Evolutionary conservation across 352 stramenopile species (phyloP).

Genomic region (Pythium chondricola): DNA sequence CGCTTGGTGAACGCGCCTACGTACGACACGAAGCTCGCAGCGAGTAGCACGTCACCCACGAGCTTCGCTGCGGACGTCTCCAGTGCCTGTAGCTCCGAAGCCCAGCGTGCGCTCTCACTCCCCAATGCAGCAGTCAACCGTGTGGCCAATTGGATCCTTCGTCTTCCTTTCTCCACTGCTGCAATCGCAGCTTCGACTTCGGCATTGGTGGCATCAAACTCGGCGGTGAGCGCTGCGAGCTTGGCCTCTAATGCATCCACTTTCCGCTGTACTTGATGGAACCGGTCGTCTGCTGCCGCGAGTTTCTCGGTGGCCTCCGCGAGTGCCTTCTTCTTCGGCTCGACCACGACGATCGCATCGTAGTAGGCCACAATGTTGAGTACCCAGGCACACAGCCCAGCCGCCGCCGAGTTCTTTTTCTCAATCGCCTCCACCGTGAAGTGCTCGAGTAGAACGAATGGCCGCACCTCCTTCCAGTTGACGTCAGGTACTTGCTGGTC

Average conservation of each 20-base stretch:
- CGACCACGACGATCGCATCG: constrained; percentile 91
- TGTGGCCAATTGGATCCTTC: constrained; percentile 89
- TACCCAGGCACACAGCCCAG: constrained; percentile 74
- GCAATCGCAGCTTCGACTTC: constrained; percentile 90
- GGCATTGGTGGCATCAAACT: constrained; percentile 84
- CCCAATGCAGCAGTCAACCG: constrained; percentile 88
- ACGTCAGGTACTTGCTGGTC: constrained; percentile 56
- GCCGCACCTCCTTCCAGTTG: constrained; percentile 82
- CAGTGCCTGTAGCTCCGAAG: constrained; percentile 74
- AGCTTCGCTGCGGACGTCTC: constrained; percentile 69
- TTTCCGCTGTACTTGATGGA: constrained; percentile 86
- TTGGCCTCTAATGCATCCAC: constrained; percentile 87
- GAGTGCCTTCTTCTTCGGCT: constrained; percentile 87
- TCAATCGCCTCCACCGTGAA: constrained; percentile 80
- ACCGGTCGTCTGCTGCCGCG: constrained; percentile 70
- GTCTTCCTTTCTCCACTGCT: constrained; percentile 73
- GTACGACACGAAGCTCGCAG: constrained; percentile 91
- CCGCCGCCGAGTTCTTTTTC: constrained; percentile 78
- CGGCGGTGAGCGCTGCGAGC: constrained; percentile 64
- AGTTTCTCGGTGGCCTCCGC: constrained; percentile 81
- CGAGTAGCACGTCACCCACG: constrained; percentile 88
- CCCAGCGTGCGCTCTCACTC: constrained; percentile 92
- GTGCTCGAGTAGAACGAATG: constrained; percentile 69
- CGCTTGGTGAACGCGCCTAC: constrained; percentile 92
- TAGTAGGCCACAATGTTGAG: constrained; percentile 94